Evolutionary conservation across 1,284 basidiomycete species (phyloP), one percentile per base, ranked within the genome.

Genomic region (Athelia psychrophila): DNA sequence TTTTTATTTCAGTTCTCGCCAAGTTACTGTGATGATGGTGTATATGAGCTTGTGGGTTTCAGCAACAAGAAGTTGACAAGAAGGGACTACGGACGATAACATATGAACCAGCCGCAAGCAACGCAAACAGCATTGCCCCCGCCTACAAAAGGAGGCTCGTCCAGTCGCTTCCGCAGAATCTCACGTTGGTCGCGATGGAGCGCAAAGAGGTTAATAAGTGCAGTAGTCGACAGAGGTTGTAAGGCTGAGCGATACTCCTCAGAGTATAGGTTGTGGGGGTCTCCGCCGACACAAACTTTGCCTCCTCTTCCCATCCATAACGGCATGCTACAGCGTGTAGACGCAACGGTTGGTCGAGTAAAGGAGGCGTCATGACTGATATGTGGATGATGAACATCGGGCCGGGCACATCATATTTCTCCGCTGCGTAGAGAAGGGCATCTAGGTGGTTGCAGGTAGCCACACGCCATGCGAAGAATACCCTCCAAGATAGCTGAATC

Each of bases 391-490:
- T 75, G 6, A 80, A 82, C 52, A 73, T 67, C 1, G 83, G 80
- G 0, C 83, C 83, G 0, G 80, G 75, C 78, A 83, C 84, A 45
- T 86, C 84, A 62, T 84, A 86, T 58, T 84, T 85, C 57, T 86
- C 84, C 0, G 83, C 78, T 0, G 81, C 81, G 52, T 74, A 81
- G 12, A 86, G 68, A 19, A 86, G 60, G 3, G 74, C 68, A 51
- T 84, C 82, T 52, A 86, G 64, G 25, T 64, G 56, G 57, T 83
- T 80, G 60, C 77, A 79, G 1, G 76, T 72, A 45, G 72, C 83
- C 81, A 47, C 77, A 83, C 20, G 80, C 69, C 76, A 87, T 83
- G 54, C 77, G 76, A 3, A 87, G 70, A 6, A 87, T 65, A 12
- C 70, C 65, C 56, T 84, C 80, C 32, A 87, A 72, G 0, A 77